Percentiles rank a stretch among this genome's conserved stretches.
These are phyloP conservation scores for Pisolithus tinctorius DNA, from an alignment of 768 basidiomycete species.

Conservation along the genomic window DNA sequence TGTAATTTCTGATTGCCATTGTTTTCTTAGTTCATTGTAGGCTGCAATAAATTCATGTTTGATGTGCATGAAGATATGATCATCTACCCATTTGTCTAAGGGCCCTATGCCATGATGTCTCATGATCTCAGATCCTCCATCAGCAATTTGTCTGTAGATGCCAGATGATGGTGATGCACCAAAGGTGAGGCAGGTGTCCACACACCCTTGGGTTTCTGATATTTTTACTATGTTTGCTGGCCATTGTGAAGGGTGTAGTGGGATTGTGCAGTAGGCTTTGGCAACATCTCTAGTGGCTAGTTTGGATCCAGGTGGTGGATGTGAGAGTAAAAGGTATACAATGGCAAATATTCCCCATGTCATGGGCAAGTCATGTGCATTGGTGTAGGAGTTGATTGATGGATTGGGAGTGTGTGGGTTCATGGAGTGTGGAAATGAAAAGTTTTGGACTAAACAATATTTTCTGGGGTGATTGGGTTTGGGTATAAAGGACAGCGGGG, in stretches of 20 bases:
- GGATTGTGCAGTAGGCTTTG: slow-evolving; percentile 33
- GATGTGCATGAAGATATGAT: too few species aligned
- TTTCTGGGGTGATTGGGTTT: slow-evolving; percentile 21
- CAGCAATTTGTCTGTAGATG: slow-evolving; percentile 17
- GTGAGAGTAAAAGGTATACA: too few species aligned
- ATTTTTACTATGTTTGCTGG: slow-evolving; percentile 25
- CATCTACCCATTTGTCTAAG: too few species aligned
- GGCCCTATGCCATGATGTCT: too few species aligned
- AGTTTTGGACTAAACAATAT: slow-evolving; percentile 25
- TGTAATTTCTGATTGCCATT: too few species aligned
- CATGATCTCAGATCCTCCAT: slow-evolving; percentile 19
- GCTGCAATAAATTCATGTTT: neutral
- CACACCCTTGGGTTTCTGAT: slow-evolving; percentile 10
- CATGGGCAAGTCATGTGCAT: too few species aligned
- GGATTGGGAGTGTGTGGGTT: neutral
- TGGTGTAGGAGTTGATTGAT: slow-evolving; percentile 37
- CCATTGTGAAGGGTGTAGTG: too few species aligned
- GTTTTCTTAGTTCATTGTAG: slow-evolving; percentile 5
- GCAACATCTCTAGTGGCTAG: too few species aligned
- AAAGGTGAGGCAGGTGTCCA: slow-evolving; percentile 27
- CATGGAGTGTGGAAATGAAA: slow-evolving; percentile 13
- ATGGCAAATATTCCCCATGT: too few species aligned
- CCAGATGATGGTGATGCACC: slow-evolving; percentile 25
- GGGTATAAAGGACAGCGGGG: slow-evolving; percentile 21
- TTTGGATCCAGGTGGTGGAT: too few species aligned